These are phyloP conservation scores for Toxoplasma gondii DNA, from an alignment of 169 alveolate genomes.

Conservation along the genomic window DNA sequence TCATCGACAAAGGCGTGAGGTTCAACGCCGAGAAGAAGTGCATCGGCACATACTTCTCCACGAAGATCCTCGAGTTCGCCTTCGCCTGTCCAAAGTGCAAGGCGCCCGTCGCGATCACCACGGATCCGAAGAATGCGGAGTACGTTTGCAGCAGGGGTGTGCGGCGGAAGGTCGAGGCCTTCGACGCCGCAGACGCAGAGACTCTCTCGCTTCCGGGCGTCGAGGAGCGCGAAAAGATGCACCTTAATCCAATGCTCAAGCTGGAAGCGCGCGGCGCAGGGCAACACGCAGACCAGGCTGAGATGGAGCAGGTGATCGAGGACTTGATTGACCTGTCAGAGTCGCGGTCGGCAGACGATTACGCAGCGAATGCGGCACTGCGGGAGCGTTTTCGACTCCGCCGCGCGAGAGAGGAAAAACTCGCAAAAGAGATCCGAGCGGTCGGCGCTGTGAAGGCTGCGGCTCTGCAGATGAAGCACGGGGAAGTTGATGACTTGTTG, in stretches of 20 bases:
- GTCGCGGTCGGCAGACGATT: slow-evolving; percentile 15
- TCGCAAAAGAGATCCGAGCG: not conserved
- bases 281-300: not conserved
- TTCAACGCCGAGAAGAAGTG: slow-evolving; percentile 83
- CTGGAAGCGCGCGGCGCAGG: not conserved
- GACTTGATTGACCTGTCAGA: not conserved
- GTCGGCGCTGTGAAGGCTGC: not conserved
- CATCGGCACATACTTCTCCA: slow-evolving; percentile 79
- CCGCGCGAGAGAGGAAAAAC: not conserved
- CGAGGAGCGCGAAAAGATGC: slow-evolving; percentile 4
- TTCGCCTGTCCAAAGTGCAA: slow-evolving; percentile 81
- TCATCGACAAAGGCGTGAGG: slow-evolving; percentile 85
- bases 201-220: not conserved
- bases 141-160: slow-evolving; percentile 81
- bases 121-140: slow-evolving; percentile 83
- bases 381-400: slow-evolving; percentile 23
- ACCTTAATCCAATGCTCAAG: not conserved
- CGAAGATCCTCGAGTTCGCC: slow-evolving; percentile 79
- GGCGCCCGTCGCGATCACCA: slow-evolving; percentile 75
- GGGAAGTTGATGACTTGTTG: not conserved
- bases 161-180: slow-evolving; percentile 76
- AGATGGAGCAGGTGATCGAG: not conserved
- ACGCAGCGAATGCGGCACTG: slow-evolving; percentile 35
- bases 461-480: not conserved
- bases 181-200: not conserved